Percentiles rank a stretch among this genome's conserved stretches.
Evolutionary conservation across 495 filamentous ascomycete genomes (phyloP).

Genomic region (Penicillium simplicissimum): DNA sequence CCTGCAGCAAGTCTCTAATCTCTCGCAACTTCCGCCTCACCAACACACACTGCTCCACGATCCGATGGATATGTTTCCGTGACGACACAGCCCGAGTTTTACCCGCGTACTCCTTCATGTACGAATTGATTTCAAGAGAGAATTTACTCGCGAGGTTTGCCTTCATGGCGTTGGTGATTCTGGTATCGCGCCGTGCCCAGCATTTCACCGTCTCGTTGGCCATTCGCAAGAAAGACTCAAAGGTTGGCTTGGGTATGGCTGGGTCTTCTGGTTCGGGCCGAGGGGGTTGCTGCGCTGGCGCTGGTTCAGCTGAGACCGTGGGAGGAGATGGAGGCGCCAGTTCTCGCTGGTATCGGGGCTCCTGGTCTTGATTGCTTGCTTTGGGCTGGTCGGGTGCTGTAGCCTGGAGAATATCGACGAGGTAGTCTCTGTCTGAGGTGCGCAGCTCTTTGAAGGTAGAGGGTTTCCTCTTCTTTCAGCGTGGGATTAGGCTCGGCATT

Average conservation of each 20-base stretch:
- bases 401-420: neutral
- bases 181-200: neutral
- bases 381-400: neutral
- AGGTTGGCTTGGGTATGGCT: neutral
- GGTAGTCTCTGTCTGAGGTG: neutral
- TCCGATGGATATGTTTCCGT: neutral
- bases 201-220: neutral
- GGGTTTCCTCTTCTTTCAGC: neutral
- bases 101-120: neutral
- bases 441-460: neutral
- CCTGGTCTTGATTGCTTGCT: neutral
- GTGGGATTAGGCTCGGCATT: conserved; percentile 6
- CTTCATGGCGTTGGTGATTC: neutral
- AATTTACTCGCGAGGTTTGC: neutral
- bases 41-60: neutral
- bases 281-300: neutral
- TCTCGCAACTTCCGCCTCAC: neutral
- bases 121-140: neutral
- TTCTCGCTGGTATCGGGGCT: neutral
- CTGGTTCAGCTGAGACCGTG: neutral
- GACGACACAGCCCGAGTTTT: neutral
- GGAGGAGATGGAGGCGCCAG: neutral
- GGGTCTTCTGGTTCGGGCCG: neutral
- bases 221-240: neutral
- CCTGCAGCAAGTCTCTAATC: neutral